A percentile compares a stretch with the other conserved stretches of the same genome.
phyloP scores from a whole-genome alignment of 192 early-diverging fungal species.

The Coemansia sp. region DNA sequence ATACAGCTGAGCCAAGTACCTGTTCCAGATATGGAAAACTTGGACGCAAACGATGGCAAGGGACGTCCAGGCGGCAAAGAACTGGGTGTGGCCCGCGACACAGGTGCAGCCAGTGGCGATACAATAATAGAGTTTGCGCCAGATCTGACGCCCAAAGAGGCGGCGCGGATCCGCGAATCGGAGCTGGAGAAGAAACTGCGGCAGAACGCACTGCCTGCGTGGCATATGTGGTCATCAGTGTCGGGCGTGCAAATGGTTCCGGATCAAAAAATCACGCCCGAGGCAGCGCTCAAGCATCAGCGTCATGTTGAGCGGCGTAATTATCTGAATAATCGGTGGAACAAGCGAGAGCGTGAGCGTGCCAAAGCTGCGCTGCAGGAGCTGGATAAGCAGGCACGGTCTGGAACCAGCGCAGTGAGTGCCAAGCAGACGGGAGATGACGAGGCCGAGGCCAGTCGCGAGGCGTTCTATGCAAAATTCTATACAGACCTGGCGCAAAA shows the following conservation, averaged over 20 bases:
- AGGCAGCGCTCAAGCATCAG: constrained; percentile 25
- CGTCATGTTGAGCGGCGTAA: constrained; percentile 31
- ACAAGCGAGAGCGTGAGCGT: constrained; percentile 31
- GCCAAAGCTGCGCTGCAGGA: constrained; percentile 17
- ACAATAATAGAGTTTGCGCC: constrained; percentile 71
- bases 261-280: constrained; percentile 36
- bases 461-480: constrained; percentile 32
- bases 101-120: constrained; percentile 60
- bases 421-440: constrained; percentile 23
- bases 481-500: constrained; percentile 25
- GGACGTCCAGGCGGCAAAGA: constrained; percentile 56
- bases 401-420: constrained; percentile 7
- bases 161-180: constrained; percentile 59
- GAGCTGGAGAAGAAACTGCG: constrained; percentile 67
- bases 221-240: constrained; percentile 75
- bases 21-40: constrained; percentile 33
- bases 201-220: constrained; percentile 74
- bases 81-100: constrained; percentile 63
- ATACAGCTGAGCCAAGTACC: constrained; percentile 50
- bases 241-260: constrained; percentile 56
- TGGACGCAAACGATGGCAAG: constrained; percentile 39
- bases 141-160: constrained; percentile 61
- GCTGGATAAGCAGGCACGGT: constrained; percentile 20
- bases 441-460: constrained; percentile 34
- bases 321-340: constrained; percentile 26